Percentiles rank a stretch among this genome's conserved stretches.
Evolutionary conservation across 306 rosid genomes (phyloP).

Genomic region (Ochetophila trinervis): DNA sequence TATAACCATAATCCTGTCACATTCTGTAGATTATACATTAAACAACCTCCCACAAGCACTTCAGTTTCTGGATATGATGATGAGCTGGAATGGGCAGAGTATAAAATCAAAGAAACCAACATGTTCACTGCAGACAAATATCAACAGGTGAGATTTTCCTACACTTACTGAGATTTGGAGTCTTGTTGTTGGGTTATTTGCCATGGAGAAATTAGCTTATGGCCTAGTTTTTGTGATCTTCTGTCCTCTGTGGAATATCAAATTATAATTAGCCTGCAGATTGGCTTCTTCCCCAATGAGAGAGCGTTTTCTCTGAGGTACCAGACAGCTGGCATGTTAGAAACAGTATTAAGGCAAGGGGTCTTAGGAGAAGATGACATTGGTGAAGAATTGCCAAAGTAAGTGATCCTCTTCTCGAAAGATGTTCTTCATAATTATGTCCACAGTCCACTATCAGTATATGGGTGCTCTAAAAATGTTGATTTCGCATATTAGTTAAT

Average conservation of each 20-base stretch:
- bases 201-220: neutral
- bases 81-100: conserved; percentile 85
- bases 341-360: conserved; percentile 79
- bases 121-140: conserved; percentile 90
- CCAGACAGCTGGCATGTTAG: conserved; percentile 97
- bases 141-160: conserved; percentile 74
- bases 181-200: conserved; percentile 4
- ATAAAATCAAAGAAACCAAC: conserved; percentile 92
- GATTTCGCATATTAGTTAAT: neutral
- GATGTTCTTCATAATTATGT: conserved; percentile 7
- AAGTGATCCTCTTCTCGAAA: conserved; percentile 25
- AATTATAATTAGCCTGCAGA: conserved; percentile 84
- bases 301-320: conserved; percentile 88
- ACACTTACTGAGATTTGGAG: conserved; percentile 4
- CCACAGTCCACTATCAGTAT: neutral
- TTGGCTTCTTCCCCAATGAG: conserved; percentile 83
- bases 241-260: conserved; percentile 57
- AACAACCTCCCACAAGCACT: conserved; percentile 66
- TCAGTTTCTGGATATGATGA: conserved; percentile 45
- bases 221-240: conserved; percentile 26
- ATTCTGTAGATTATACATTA: conserved; percentile 65
- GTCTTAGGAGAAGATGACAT: conserved; percentile 94
- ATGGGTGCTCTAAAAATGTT: neutral
- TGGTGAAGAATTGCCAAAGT: conserved; percentile 92
- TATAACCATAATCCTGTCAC: conserved; percentile 10